These are phyloP conservation scores for Dacryopinax spathularia DNA, from an alignment of 768 basidiomycete species.

Conservation along the genomic window DNA sequence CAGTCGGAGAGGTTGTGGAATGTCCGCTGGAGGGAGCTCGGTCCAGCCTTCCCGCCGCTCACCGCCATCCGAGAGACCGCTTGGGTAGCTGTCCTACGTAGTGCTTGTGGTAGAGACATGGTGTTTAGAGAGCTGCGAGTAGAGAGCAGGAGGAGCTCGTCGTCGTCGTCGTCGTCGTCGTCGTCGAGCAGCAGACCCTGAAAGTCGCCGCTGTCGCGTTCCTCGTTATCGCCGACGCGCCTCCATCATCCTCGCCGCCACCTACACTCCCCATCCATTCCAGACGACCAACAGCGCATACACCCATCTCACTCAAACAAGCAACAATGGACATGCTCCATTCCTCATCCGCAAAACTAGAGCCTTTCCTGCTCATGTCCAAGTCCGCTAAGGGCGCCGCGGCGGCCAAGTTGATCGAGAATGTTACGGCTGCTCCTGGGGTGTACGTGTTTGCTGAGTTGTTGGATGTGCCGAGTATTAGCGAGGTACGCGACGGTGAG, in stretches of 20 bases:
- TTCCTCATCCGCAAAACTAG: conserved; percentile 49
- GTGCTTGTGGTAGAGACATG: neutral
- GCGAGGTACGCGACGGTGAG: conserved; percentile 43
- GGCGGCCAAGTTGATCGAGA: conserved; percentile 73
- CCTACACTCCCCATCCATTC: no score
- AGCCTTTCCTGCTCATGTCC: conserved; percentile 83
- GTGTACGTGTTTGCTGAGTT: conserved; percentile 89
- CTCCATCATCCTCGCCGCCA: neutral
- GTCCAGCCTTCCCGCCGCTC: neutral
- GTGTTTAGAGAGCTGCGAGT: no score
- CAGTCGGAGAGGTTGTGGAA: conserved; percentile 1
- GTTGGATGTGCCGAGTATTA: conserved; percentile 65
- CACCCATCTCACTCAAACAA: no score
- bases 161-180: no score
- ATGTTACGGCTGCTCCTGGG: conserved; percentile 77
- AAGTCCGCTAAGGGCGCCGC: conserved; percentile 86
- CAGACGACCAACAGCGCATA: neutral
- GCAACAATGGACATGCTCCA: neutral
- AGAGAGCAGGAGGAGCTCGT: no score
- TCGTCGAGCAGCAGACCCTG: neutral
- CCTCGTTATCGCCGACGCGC: neutral
- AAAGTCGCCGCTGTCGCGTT: neutral
- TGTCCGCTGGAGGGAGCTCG: neutral
- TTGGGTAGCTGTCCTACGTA: neutral
- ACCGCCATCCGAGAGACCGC: no score